phyloP scores from a whole-genome alignment of 1,284 basidiomycete genomes.

The Fistulinella cinereoalba region DNA sequence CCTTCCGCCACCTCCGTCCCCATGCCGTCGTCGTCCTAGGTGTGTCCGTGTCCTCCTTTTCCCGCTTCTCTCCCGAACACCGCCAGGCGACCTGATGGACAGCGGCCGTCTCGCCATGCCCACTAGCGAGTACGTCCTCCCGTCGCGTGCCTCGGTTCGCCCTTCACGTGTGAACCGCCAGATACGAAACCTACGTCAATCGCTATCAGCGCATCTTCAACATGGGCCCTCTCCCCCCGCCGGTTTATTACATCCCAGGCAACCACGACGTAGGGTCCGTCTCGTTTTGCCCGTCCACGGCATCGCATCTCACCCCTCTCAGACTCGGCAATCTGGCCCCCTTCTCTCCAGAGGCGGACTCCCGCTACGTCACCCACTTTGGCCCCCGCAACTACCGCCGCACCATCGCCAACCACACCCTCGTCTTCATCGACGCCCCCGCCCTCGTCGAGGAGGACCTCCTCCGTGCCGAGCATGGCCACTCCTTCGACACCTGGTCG shows the following conservation, averaged over 20 bases:
- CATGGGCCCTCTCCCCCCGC: slow-evolving; percentile 36
- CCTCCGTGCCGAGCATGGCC: slow-evolving; percentile 51
- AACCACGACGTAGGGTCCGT: slow-evolving; percentile 81
- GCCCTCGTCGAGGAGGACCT: slow-evolving; percentile 77
- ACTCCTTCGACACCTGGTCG: slow-evolving; percentile 58
- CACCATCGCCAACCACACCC: slow-evolving; percentile 61
- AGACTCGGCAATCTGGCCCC: slow-evolving; percentile 51
- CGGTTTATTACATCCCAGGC: slow-evolving; percentile 73
- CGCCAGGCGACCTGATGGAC: slow-evolving; percentile 69
- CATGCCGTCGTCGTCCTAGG: slow-evolving; percentile 79
- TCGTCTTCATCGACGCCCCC: slow-evolving; percentile 69
- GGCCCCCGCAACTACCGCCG: slow-evolving; percentile 53
- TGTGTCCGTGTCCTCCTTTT: slow-evolving; percentile 64
- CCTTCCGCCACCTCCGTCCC: slow-evolving; percentile 54
- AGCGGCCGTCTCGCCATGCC: slow-evolving; percentile 60
- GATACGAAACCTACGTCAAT: slow-evolving; percentile 57
- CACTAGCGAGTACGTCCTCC: slow-evolving; percentile 59
- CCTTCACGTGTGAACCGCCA: slow-evolving; percentile 29
- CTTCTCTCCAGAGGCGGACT: slow-evolving; percentile 50
- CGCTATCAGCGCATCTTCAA: slow-evolving; percentile 67
- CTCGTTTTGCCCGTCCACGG: not conserved
- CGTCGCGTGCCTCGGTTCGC: not conserved
- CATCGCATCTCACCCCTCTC: slow-evolving; percentile 8
- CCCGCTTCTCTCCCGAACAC: not conserved
- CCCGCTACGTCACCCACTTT: slow-evolving; percentile 55